Evolutionary conservation across 2,329 filamentous ascomycete genomes (phyloP).

Genomic region (Cercospora sp.): DNA sequence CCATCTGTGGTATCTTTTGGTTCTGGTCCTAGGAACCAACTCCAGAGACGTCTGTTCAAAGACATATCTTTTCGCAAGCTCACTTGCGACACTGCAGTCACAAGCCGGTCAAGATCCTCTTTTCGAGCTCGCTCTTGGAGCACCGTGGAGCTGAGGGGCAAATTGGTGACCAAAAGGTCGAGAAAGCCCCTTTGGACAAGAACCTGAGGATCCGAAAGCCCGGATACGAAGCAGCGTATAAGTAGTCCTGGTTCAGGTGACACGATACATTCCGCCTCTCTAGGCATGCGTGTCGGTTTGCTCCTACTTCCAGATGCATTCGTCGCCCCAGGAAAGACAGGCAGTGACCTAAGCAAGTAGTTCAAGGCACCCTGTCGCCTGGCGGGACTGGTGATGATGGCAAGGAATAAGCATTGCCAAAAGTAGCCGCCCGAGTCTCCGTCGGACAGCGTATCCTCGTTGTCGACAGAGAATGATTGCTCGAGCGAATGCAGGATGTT

Average conservation of each 20-base stretch:
- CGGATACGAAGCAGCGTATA: slow-evolving; percentile 87
- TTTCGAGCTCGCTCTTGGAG: slow-evolving; percentile 69
- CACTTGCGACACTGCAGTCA: slow-evolving; percentile 81
- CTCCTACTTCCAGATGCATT: slow-evolving; percentile 8
- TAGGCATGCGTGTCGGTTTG: slow-evolving; percentile 7
- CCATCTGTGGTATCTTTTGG: slow-evolving; percentile 41
- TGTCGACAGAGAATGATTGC: slow-evolving; percentile 58
- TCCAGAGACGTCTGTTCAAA: slow-evolving; percentile 89
- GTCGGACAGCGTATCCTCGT: slow-evolving; percentile 60
- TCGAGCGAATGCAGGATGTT: slow-evolving; percentile 78
- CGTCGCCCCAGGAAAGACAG: slow-evolving; percentile 57
- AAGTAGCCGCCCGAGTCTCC: slow-evolving; percentile 70
- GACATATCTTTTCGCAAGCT: slow-evolving; percentile 94
- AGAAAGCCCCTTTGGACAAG: slow-evolving; percentile 93
- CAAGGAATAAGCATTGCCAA: slow-evolving; percentile 97
- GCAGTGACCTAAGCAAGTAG: slow-evolving; percentile 77
- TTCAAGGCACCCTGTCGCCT: slow-evolving; percentile 83
- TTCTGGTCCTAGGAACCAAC: slow-evolving; percentile 88
- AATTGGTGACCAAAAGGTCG: slow-evolving; percentile 84
- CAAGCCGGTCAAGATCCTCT: slow-evolving; percentile 76
- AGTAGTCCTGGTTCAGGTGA: slow-evolving; percentile 89
- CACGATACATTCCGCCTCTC: slow-evolving; percentile 62
- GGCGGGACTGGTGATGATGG: slow-evolving; percentile 84
- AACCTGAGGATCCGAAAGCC: slow-evolving; percentile 81
- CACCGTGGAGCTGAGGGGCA: slow-evolving; percentile 80